Conservation (phyloP, 805 yeast species). For the Pichia occidentalis region DNA sequence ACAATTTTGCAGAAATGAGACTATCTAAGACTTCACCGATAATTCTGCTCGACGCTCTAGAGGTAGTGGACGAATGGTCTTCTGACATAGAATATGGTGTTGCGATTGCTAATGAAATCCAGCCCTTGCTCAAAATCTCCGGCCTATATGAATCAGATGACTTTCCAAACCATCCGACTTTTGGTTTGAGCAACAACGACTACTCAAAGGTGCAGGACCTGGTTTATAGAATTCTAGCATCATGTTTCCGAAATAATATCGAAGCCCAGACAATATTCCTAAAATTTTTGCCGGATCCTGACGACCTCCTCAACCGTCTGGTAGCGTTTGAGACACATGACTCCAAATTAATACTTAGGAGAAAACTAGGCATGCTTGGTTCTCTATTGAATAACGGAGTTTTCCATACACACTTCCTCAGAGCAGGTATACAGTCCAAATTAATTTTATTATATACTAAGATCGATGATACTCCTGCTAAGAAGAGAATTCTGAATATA, state of each 20-base stretch:
- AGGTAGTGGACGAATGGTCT: constrained; percentile 49
- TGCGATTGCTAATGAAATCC: constrained; percentile 34
- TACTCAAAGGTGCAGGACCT: constrained; percentile 38
- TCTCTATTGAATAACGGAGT: constrained; percentile 34
- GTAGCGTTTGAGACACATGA: constrained; percentile 8
- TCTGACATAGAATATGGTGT: constrained; percentile 62
- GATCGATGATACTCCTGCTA: constrained; percentile 22
- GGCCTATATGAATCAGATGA: constrained; percentile 23
- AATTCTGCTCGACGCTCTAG: constrained; percentile 24
- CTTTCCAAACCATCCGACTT: background rate
- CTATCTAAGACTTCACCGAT: background rate
- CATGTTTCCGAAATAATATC: constrained; percentile 69
- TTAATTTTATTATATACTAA: constrained; percentile 23
- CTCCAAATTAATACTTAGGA: constrained; percentile 22
- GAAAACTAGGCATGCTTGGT: constrained; percentile 47
- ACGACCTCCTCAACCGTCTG: constrained; percentile 17
- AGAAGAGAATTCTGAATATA: constrained; percentile 38
- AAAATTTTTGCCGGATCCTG: constrained; percentile 16
- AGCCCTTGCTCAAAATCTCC: constrained; percentile 27
- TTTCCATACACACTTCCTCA: constrained; percentile 27
- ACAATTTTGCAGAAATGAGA: background rate
- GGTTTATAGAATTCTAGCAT: constrained; percentile 53
- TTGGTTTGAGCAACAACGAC: constrained; percentile 13
- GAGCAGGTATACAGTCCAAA: constrained; percentile 17
- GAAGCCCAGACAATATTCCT: constrained; percentile 24